Percentiles rank a stretch among this genome's conserved stretches.
These are phyloP conservation scores for Euphrasia arctica DNA, from an alignment of 305 asterid species.

Conservation along the genomic window DNA sequence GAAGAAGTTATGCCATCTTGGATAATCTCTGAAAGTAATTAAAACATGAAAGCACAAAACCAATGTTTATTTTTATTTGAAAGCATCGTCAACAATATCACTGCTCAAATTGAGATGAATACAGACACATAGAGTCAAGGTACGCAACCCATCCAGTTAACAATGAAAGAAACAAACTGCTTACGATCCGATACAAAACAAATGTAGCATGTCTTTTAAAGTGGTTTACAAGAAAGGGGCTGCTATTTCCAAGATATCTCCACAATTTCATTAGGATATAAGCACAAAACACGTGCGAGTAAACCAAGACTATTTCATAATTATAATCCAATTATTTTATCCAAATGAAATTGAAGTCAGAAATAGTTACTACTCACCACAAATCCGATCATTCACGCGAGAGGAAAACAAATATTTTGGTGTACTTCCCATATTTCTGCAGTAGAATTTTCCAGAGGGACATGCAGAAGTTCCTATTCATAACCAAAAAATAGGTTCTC, in stretches of 20 bases:
- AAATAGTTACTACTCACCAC: constrained; percentile 52
- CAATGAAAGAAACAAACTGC: background rate
- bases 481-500: constrained; percentile 20
- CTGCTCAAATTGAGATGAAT: background rate
- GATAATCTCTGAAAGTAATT: background rate
- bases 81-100: background rate
- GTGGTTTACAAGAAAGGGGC: constrained; percentile 11
- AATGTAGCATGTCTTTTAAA: background rate
- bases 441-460: constrained; percentile 82
- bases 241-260: constrained; percentile 1
- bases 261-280: constrained; percentile 3
- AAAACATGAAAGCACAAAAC: background rate
- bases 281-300: background rate
- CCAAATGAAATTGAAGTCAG: background rate
- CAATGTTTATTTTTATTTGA: background rate
- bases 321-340: background rate
- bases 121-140: background rate
- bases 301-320: constrained; percentile 2
- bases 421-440: constrained; percentile 76
- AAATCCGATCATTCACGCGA: constrained; percentile 73
- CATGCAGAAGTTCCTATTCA: constrained; percentile 87
- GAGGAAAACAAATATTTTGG: constrained; percentile 85
- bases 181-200: background rate
- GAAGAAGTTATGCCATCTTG: too few species aligned
- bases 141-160: background rate